Evolutionary conservation across 306 rosid genomes (phyloP), one percentile per base, ranked within the genome.

Genomic region (Acacia confusa): DNA sequence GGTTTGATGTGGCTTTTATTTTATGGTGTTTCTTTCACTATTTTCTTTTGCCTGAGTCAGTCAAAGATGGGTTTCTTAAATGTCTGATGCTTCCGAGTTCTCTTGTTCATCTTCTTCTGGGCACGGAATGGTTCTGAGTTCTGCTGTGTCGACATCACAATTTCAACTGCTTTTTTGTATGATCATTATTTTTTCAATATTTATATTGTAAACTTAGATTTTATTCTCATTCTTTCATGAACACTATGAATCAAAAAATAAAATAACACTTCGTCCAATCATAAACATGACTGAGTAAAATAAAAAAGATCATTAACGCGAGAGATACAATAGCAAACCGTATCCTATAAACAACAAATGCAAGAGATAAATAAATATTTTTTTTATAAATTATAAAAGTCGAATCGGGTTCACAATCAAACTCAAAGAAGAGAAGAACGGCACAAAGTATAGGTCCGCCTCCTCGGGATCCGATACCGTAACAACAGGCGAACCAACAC

Each of bases 391-490:
- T n/a, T n/a, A n/a, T n/a, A n/a, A n/a, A n/a, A n/a, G n/a, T n/a
- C n/a, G n/a, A n/a, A n/a, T n/a, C n/a, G n/a, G n/a, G n/a, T n/a
- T n/a, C n/a, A n/a, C n/a, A n/a, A n/a, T n/a, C n/a, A n/a, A n/a
- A n/a, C n/a, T n/a, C n/a, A n/a, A n/a, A n/a, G n/a, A n/a, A n/a
- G n/a, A n/a, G n/a, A n/a, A n/a, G n/a, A n/a, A n/a, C n/a, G 98
- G 97, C 40, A 92, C 97, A 82, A 88, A 92, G 86, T 92, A 93
- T 66, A 93, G 47, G 48, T 95, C 98, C 28, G 98, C 99, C 2
- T 92, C 97, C 0, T 95, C 96, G 3, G 98, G 99, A 88, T 92
- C 98, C 80, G 64, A 19, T 0, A 89, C 95, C 65, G 90, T 83
- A 50, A 70, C 85, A 0, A 88, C 83, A 0, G 96, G 88, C 9